phyloP scores from a whole-genome alignment of 1,284 basidiomycete genomes.

The Moesziomyces sp. region DNA sequence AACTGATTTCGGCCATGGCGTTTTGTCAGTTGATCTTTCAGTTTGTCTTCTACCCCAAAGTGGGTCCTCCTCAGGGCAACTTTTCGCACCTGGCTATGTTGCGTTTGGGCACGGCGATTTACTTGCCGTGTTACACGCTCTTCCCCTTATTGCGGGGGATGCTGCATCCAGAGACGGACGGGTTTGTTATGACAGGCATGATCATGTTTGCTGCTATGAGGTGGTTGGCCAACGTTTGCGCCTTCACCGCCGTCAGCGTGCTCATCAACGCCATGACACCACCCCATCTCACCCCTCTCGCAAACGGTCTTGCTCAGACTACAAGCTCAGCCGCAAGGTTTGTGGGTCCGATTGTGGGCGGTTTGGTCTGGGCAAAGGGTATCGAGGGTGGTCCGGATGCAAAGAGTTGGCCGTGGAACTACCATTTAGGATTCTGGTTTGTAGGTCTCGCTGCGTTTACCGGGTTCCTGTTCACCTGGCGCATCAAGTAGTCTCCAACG shows the following conservation, averaged over 20 bases:
- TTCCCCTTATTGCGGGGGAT: constrained; percentile 70
- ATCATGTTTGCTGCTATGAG: constrained; percentile 67
- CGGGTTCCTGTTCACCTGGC: constrained; percentile 54
- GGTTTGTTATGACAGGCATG: constrained; percentile 70
- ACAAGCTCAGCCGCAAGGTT: constrained; percentile 68
- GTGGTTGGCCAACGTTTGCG: constrained; percentile 68
- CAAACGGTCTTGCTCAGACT: constrained; percentile 70
- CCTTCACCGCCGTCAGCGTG: constrained; percentile 66
- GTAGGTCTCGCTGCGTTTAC: constrained; percentile 56
- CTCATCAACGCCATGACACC: constrained; percentile 69
- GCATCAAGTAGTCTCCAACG: constrained; percentile 24
- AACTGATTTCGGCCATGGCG: constrained; percentile 66
- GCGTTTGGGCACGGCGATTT: constrained; percentile 53
- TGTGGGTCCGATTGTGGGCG: constrained; percentile 67
- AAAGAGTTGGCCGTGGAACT: constrained; percentile 62
- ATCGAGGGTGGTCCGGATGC: constrained; percentile 51
- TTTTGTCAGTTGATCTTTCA: constrained; percentile 62
- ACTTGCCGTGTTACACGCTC: constrained; percentile 56
- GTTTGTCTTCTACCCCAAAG: constrained; percentile 76
- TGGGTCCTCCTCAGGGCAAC: constrained; percentile 62
- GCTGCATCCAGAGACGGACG: constrained; percentile 65
- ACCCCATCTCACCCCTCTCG: constrained; percentile 68
- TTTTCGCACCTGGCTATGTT: constrained; percentile 66
- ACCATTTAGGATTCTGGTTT: constrained; percentile 63
- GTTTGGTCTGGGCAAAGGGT: constrained; percentile 63